Evolutionary conservation across 345 rosid species (phyloP).

Genomic region (Eucalyptus cladocalyx): DNA sequence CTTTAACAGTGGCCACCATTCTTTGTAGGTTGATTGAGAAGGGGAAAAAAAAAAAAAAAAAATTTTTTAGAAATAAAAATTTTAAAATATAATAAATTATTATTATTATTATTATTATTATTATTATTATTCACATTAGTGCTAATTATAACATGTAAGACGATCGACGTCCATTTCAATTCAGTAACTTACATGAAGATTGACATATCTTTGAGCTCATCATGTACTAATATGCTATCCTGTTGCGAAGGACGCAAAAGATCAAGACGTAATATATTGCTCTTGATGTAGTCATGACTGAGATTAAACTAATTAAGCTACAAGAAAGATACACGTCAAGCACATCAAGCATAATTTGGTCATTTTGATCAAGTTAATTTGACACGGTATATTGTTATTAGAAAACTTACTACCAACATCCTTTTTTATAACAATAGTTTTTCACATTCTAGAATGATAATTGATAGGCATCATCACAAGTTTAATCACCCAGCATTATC

Average conservation of each 20-base stretch:
- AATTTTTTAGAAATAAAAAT: fast-evolving
- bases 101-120: too few species aligned
- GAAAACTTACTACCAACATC: not conserved
- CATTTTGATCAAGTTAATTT: not conserved
- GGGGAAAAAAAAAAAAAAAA: too few species aligned
- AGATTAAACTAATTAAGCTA: not conserved
- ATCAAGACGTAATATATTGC: not conserved
- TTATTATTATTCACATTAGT: too few species aligned
- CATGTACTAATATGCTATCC: not conserved
- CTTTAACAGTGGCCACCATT: too few species aligned
- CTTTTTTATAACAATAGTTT: not conserved
- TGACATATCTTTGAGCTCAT: not conserved
- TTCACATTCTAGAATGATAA: not conserved
- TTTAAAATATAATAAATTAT: too few species aligned
- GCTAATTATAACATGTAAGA: too few species aligned
- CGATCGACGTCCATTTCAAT: not conserved
- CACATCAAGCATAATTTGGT: not conserved
- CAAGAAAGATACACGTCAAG: not conserved
- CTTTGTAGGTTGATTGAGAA: too few species aligned
- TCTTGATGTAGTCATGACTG: not conserved
- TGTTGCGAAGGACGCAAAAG: not conserved
- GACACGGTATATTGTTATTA: not conserved
- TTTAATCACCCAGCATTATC: not conserved
- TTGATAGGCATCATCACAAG: not conserved
- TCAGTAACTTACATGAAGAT: not conserved